phyloP scores from a whole-genome alignment of 495 filamentous ascomycete species.

The Antarctomyces pellizariae region DNA sequence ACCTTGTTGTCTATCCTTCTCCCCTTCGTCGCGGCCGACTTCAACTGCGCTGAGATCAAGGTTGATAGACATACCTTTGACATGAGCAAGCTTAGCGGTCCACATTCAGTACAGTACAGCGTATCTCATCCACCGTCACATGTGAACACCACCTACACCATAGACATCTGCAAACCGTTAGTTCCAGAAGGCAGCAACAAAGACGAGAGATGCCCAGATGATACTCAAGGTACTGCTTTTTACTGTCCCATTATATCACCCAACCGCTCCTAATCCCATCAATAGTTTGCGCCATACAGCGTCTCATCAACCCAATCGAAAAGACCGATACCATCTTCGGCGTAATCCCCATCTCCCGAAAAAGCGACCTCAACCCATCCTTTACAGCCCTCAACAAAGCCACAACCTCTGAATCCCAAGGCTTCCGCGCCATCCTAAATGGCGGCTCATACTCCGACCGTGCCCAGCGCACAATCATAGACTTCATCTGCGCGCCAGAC shows the following conservation, averaged over 20 bases:
- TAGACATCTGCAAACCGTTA: conserved; percentile 59
- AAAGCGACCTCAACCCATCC: no score
- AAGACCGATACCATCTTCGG: conserved; percentile 19
- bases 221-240: conserved; percentile 30
- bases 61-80: conserved; percentile 36
- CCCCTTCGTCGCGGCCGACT: conserved; percentile 20
- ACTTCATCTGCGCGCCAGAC: conserved; percentile 57
- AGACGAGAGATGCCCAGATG: conserved; percentile 32
- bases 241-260: conserved; percentile 2
- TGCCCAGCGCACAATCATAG: conserved; percentile 54
- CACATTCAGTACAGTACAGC: conserved; percentile 44
- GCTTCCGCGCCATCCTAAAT: no score
- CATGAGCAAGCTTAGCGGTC: conserved; percentile 39
- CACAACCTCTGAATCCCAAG: no score
- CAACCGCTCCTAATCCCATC: neutral
- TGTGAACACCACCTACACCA: conserved; percentile 62
- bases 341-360: conserved; percentile 54
- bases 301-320: conserved; percentile 20
- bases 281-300: conserved; percentile 64
- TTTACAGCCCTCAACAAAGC: no score
- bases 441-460: no score
- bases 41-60: conserved; percentile 39
- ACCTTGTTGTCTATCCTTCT: conserved; percentile 24
- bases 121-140: conserved; percentile 20
- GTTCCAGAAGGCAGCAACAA: conserved; percentile 21